A percentile compares a stretch with the other conserved stretches of the same genome.
Evolutionary conservation across 305 asterid species (phyloP).

Genomic region (Fraxinus paxiana): DNA sequence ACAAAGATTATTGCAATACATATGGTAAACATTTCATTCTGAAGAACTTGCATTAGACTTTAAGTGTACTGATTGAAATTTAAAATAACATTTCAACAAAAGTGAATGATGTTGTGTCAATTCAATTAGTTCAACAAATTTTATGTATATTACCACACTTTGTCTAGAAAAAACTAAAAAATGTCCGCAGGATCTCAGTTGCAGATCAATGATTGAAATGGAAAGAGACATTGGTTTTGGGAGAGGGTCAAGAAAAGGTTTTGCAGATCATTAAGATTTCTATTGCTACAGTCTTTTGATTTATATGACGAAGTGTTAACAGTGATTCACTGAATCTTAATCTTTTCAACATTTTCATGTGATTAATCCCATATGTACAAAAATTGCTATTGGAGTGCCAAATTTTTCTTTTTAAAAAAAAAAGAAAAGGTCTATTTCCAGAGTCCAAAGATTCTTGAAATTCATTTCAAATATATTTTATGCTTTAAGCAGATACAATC

Average conservation of each 20-base stretch:
- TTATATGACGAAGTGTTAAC: background rate
- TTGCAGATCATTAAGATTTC: background rate
- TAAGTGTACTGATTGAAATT: background rate
- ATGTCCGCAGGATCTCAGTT: background rate
- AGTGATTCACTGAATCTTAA: background rate
- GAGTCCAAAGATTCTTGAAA: background rate
- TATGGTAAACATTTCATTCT: background rate
- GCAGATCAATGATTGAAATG: slow-evolving; percentile 4
- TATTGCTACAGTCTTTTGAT: background rate
- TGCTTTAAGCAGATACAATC: background rate
- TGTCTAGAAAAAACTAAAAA: background rate
- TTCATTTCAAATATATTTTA: background rate
- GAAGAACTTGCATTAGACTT: background rate
- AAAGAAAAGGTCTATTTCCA: background rate
- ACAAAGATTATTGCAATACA: background rate
- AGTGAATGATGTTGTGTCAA: background rate
- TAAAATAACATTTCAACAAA: background rate
- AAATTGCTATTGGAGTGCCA: background rate
- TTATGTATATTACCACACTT: background rate
- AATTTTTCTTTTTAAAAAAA: background rate
- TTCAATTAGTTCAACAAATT: background rate
- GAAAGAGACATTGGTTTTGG: slow-evolving; percentile 6
- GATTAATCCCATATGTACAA: background rate
- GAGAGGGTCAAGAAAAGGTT: background rate
- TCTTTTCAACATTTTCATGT: slow-evolving; percentile 3